Evolutionary conservation across 1,284 basidiomycete species (phyloP).

Genomic region (Trichosporon asahii): DNA sequence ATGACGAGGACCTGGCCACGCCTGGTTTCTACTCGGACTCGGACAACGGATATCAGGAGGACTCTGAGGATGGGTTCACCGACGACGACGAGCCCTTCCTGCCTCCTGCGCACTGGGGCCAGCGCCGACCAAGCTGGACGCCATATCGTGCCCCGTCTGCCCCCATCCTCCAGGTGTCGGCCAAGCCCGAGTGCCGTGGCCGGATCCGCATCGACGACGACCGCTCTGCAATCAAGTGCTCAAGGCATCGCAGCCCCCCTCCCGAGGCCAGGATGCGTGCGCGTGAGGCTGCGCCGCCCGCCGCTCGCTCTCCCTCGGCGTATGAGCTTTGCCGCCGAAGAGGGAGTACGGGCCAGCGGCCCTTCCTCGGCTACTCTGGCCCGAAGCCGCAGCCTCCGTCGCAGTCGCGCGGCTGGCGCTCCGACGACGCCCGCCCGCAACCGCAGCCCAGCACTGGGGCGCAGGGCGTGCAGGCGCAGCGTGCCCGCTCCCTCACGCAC

Average conservation of each 20-base stretch:
- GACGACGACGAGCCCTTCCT: constrained; percentile 15
- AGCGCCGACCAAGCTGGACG: constrained; percentile 5
- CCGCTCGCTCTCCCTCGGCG: constrained; percentile 34
- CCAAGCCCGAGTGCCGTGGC: background rate
- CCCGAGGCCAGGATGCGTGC: constrained; percentile 17
- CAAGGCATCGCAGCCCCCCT: constrained; percentile 34
- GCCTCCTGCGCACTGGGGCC: constrained; percentile 4
- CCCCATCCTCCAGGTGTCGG: constrained; percentile 17
- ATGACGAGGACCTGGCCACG: constrained; percentile 17
- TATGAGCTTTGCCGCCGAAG: constrained; percentile 33
- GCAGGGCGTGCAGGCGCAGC: background rate
- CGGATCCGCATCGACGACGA: constrained; percentile 23
- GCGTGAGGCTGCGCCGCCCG: constrained; percentile 26
- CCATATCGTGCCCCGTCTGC: constrained; percentile 7
- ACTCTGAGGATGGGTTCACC: constrained; percentile 30
- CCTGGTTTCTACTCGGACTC: constrained; percentile 17
- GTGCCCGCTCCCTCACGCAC: background rate
- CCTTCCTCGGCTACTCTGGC: background rate
- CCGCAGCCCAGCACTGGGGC: background rate
- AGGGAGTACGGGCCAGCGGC: background rate
- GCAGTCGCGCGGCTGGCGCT: constrained; percentile 15
- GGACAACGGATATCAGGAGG: constrained; percentile 24
- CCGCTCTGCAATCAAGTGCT: constrained; percentile 18
- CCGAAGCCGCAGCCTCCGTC: background rate
- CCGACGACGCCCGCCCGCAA: constrained; percentile 14